Evolutionary conservation across 352 stramenopile genomes (phyloP), one percentile per base, ranked within the genome.

Genomic region (Pythium coloratum): DNA sequence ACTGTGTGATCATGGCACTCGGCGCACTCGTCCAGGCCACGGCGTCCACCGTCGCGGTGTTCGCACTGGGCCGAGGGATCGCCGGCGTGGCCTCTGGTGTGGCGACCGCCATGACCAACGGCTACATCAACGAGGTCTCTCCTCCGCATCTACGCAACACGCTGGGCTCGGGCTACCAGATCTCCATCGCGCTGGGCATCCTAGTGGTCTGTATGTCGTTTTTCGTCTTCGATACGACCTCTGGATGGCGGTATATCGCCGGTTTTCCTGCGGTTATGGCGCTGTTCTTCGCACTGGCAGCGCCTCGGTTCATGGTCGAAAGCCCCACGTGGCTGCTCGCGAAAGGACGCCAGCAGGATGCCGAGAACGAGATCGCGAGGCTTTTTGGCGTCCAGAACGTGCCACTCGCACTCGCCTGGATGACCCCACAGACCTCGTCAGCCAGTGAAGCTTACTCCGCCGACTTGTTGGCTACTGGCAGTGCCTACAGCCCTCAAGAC

Each of bases 211-310:
- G 66, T 0, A 75, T 75, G 40, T 75, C 82, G 9, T 87, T 83
- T 51, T 88, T 81, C 65, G 78, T 88, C 56, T 73, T 77, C 9
- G 74, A 82, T 55, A 81, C 75, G 0, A 73, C 70, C 44, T 61
- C 20, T 6, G 78, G 82, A 18, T 91, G 82, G 82, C 73, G 84
- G 13, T 80, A 80, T 38, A 86, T 88, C 18, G 75, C 50, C 44
- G 78, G 12, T 56, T 76, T 85, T 40, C 84, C 78, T 7, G 69
- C 80, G 32, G 50, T 88, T 1, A 71, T 91, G 33, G 76, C 72
- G 61, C 66, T 80, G 54, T 65, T 86, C 33, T 86, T 84, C 67
- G 71, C 75, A 0, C 56, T 78, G 65, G 66, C 72, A 26, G 71
- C 67, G 7, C 58, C 55, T 9, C 24, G 26, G 2, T 64, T 61